phyloP scores from a whole-genome alignment of 2,329 filamentous ascomycete species.

The Stagonosporopsis rhizophila region DNA sequence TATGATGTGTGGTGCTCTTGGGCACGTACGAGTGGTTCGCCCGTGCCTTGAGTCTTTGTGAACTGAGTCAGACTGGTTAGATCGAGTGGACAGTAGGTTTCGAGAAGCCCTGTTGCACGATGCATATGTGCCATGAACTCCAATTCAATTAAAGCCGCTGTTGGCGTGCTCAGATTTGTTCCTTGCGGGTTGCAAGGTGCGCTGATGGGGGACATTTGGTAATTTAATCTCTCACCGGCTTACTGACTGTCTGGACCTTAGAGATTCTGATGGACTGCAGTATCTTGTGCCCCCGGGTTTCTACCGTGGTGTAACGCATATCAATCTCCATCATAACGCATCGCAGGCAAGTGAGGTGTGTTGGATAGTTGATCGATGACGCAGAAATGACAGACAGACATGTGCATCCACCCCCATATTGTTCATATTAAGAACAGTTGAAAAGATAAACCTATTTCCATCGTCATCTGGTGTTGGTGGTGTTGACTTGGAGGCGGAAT shows the following conservation, averaged over 20 bases:
- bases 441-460: not conserved
- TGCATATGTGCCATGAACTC: not conserved
- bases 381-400: not conserved
- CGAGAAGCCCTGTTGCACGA: not conserved
- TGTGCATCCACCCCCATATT: not conserved
- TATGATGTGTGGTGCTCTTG: constrained; percentile 7
- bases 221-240: no score
- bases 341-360: not conserved
- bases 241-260: no score
- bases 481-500: constrained; percentile 6
- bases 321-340: not conserved
- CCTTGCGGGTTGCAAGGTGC: not conserved
- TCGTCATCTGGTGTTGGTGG: not conserved
- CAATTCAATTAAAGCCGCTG: not conserved
- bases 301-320: not conserved
- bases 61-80: not conserved
- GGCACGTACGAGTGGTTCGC: not conserved
- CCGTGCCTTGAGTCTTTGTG: constrained; percentile 6
- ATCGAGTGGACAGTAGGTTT: not conserved
- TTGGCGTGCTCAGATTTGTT: not conserved
- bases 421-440: not conserved
- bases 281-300: no score
- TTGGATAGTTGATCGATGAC: not conserved
- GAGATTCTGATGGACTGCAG: no score
- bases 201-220: not conserved